Evolutionary conservation across 176 grass and related monocot genomes (phyloP).

Genomic region (Stipa capillata): DNA sequence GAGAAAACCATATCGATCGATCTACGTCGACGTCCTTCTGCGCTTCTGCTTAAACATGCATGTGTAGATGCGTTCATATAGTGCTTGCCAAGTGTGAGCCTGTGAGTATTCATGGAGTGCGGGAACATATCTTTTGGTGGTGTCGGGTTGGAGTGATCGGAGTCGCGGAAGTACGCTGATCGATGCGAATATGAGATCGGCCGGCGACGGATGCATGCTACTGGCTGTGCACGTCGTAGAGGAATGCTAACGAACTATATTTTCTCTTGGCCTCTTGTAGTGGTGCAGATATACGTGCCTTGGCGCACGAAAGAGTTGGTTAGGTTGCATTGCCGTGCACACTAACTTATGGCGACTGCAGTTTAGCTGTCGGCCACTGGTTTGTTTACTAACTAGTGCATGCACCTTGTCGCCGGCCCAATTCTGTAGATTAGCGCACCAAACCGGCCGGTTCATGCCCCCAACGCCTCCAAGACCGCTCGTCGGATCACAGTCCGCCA

Average conservation of each 20-base stretch:
- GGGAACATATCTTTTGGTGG: neutral
- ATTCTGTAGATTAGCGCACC: no score
- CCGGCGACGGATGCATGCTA: neutral
- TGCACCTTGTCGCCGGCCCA: no score
- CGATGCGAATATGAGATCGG: neutral
- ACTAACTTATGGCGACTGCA: neutral
- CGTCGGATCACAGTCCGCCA: no score
- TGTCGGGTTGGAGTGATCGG: neutral
- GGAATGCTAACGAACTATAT: slow-evolving; percentile 14
- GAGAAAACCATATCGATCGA: neutral
- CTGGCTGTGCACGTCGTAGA: no score
- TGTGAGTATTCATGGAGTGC: neutral
- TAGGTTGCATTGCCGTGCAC: slow-evolving; percentile 9
- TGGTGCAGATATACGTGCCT: neutral
- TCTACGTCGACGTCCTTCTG: neutral
- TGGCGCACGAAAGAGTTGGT: neutral
- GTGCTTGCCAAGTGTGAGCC: neutral
- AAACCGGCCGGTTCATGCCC: no score
- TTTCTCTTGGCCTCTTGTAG: neutral
- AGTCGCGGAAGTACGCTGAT: neutral
- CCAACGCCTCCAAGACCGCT: no score
- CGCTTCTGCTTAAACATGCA: neutral
- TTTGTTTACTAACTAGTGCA: no score
- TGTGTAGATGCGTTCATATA: neutral
- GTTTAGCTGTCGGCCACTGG: no score